Evolutionary conservation across 306 rosid species (phyloP).

Genomic region (Herpetospermum pedunculosum): DNA sequence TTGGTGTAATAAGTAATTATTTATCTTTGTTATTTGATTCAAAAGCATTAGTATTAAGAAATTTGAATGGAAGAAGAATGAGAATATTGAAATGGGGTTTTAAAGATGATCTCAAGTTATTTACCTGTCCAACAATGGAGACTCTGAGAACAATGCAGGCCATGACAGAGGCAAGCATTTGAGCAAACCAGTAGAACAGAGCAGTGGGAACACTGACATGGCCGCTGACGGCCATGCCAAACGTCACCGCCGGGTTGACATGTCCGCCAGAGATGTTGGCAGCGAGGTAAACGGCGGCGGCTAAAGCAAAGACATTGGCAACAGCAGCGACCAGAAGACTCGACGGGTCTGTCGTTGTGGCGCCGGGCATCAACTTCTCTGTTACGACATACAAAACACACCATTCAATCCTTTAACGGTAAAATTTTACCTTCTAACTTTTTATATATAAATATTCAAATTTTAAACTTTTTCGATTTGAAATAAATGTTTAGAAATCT

Average conservation of each 20-base stretch:
- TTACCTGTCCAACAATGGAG: slow-evolving; percentile 61
- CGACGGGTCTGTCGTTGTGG: slow-evolving; percentile 34
- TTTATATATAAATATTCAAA: no score
- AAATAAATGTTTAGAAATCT: no score
- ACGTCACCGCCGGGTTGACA: slow-evolving; percentile 78
- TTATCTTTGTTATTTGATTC: no score
- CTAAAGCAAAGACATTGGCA: slow-evolving; percentile 45
- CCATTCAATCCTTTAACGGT: not conserved
- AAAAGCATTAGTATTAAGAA: no score
- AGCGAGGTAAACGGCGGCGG: slow-evolving; percentile 38
- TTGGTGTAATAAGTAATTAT: no score
- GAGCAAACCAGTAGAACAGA: slow-evolving; percentile 66
- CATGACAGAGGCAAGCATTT: slow-evolving; percentile 59
- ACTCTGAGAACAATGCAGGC: slow-evolving; percentile 68
- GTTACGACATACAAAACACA: not conserved
- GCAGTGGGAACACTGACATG: slow-evolving; percentile 68
- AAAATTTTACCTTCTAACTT: not conserved
- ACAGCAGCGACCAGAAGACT: slow-evolving; percentile 45
- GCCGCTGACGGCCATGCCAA: slow-evolving; percentile 68
- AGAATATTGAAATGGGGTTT: not conserved
- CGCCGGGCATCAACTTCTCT: slow-evolving; percentile 61
- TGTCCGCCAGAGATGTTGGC: slow-evolving; percentile 75
- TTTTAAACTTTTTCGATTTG: no score
- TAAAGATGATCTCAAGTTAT: not conserved
- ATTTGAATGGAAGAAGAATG: no score